Conservation (phyloP, 78 protist species). For the Dictyostelium firmibasis region DNA sequence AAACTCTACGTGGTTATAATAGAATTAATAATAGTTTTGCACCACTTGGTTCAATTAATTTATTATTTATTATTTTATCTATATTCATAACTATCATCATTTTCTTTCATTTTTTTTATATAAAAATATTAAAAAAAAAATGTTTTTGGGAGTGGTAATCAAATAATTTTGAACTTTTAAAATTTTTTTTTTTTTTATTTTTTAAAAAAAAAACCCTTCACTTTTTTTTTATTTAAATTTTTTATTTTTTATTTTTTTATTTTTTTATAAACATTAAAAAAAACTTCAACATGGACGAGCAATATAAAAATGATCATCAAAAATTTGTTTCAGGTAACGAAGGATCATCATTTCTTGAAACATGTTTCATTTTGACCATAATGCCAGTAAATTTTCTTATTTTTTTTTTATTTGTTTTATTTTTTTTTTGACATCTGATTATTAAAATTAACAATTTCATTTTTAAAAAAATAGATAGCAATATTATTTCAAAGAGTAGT, state of each 20-base stretch:
- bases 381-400: conserved; percentile 37
- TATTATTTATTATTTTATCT: no score
- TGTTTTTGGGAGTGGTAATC: no score
- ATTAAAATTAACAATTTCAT: background rate
- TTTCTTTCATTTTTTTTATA: no score
- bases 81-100: no score
- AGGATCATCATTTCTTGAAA: conserved; percentile 52
- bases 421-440: background rate
- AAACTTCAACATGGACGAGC: conserved; percentile 47
- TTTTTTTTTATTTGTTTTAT: background rate
- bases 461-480: conserved; percentile 18
- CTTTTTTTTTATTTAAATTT: no score
- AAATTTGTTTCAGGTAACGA: conserved; percentile 44
- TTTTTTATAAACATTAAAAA: background rate
- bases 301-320: conserved; percentile 59
- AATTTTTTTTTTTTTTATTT: no score
- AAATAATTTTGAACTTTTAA: no score
- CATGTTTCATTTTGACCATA: conserved; percentile 34
- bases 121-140: no score
- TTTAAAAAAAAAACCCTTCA: no score
- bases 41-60: no score
- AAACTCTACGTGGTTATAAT: no score
- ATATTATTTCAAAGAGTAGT: conserved; percentile 70
- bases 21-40: no score
- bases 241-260: background rate